Evolutionary conservation across 768 basidiomycete genomes (phyloP), one percentile per base, ranked within the genome.

Genomic region (Pulveroboletus sp.): DNA sequence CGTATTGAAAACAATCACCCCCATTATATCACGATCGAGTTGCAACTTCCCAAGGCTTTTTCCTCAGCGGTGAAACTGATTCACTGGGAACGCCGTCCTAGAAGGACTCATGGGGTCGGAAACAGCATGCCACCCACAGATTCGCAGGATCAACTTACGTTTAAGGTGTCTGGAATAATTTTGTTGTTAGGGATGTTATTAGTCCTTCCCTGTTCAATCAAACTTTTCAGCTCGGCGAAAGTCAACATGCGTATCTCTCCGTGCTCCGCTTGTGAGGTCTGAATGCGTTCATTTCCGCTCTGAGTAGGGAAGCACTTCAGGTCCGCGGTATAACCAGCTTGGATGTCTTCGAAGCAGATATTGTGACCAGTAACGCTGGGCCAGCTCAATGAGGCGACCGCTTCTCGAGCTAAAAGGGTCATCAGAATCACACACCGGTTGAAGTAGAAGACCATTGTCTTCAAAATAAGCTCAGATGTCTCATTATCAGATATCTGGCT

Each of bases 121-220:
- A 46, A 38, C 32, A 45, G 18, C 18, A 48, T 24, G 24, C 35
- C 28, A 9, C 8, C 6, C 27, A 24, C 8, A 11, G 42, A 35
- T 52, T 45, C 35, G 55, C 36, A 27, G 33, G 36, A 46, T 18
- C 31, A 32, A 63, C 79, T 54, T 60, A 87, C 89, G 68, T 83
- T 86, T 32, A 90, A 57, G 2, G 63, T 69, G n/a, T 83, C 74
- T 0, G 84, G 81, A 39, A 91, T 87, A 47, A 75, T 52, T 56
- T 82, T 86, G 63, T 89, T 91, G 59, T 90, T 86, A 1, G 89
- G 89, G 33, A 91, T 88, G 61, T 82, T 69, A 55, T 87, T 85
- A 4, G 80, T 77, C 54, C 76, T 80, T 15, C 87, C 88, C 17
- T 83, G 72, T 57, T 86, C 80, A 51, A 91, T 86, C 51, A 91